Conservation (phyloP, 495 filamentous ascomycete genomes). For the Aeminium ludgeri region DNA sequence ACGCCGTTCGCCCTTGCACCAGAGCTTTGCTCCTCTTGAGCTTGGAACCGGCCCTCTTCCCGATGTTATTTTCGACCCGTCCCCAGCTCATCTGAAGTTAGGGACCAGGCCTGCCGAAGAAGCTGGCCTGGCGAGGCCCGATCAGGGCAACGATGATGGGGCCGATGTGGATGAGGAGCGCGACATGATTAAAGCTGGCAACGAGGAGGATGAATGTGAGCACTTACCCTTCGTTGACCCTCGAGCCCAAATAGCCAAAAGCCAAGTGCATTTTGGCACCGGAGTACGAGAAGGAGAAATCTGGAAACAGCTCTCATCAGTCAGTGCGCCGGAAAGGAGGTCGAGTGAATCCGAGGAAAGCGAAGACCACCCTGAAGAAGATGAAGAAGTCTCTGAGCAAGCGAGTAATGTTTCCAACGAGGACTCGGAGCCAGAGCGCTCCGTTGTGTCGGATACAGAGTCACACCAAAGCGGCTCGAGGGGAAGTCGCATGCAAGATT, state of each 20-base stretch:
- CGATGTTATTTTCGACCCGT: constrained; percentile 2
- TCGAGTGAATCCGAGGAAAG: constrained; percentile 4
- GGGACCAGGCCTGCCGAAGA: background rate
- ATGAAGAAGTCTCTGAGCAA: too few species aligned
- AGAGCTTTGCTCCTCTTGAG: background rate
- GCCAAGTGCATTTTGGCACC: too few species aligned
- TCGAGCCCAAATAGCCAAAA: too few species aligned
- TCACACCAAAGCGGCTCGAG: too few species aligned
- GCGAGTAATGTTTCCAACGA: background rate
- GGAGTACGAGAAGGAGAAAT: too few species aligned
- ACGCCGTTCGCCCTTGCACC: background rate
- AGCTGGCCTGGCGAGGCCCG: too few species aligned
- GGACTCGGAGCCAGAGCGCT: background rate
- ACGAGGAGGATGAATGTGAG: too few species aligned
- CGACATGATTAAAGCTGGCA: background rate
- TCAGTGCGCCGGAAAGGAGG: constrained; percentile 2
- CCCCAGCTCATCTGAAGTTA: constrained; percentile 1
- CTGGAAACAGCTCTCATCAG: constrained; percentile 5
- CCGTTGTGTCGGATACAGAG: too few species aligned
- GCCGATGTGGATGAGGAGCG: background rate
- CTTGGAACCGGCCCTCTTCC: constrained; percentile 10
- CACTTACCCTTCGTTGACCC: too few species aligned
- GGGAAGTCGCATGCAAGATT: too few species aligned
- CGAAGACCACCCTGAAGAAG: constrained; percentile 4
- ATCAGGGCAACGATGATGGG: too few species aligned